Percentiles rank a stretch among this genome's conserved stretches.
phyloP scores from a whole-genome alignment of 78 protist species.

The Dictyostelium discoideum region dicty_2.7 NC_007090.3:596501-597000 shows the following conservation, averaged over 20 bases:
- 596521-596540: not conserved
- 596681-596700: not conserved
- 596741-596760: not conserved
- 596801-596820: constrained; percentile 35
- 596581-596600: not conserved
- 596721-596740: constrained; percentile 12
- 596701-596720: not conserved
- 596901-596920: constrained; percentile 10
- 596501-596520: constrained; percentile 4
- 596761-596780: constrained; percentile 24
- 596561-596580: not conserved
- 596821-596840: not conserved
- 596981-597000: not conserved
- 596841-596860: not conserved
- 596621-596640: too few species aligned
- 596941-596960: not conserved
- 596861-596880: constrained; percentile 50
- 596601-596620: not conserved
- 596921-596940: too few species aligned
- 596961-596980: not conserved
- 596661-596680: not conserved
- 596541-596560: not conserved
- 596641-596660: not conserved
- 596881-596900: constrained; percentile 34
- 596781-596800: constrained; percentile 40